Evolutionary conservation across 169 alveolate genomes (phyloP).

Genomic region (Cyclospora cayetanensis): DNA sequence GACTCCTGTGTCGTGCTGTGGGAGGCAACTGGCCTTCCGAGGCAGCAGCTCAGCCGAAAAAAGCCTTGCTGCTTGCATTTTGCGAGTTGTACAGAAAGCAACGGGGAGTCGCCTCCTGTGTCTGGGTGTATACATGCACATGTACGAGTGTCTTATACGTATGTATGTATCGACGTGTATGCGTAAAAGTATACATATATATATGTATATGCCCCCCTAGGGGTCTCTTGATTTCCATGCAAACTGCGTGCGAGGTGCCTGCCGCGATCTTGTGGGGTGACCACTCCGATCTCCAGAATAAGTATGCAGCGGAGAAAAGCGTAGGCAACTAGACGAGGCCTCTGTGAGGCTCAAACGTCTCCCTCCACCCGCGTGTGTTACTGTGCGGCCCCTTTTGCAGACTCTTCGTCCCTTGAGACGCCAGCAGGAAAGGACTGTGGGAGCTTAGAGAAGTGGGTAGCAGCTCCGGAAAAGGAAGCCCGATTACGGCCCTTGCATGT

Average conservation of each 20-base stretch:
- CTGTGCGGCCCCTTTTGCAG: slow-evolving; percentile 30
- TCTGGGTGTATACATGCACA: not conserved
- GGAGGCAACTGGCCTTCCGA: no score
- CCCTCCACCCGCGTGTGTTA: no score
- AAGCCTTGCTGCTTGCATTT: not conserved
- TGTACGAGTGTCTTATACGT: not conserved
- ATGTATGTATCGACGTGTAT: not conserved
- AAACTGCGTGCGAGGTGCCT: no score
- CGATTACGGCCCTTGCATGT: not conserved
- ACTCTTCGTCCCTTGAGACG: not conserved
- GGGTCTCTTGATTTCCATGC: no score
- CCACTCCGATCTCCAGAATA: not conserved
- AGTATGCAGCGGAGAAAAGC: not conserved
- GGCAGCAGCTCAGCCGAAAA: no score
- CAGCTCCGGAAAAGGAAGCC: not conserved
- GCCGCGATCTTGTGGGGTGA: not conserved
- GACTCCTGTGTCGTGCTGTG: not conserved
- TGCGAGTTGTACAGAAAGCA: not conserved
- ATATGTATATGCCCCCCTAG: not conserved
- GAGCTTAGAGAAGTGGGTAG: not conserved
- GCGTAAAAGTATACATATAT: not conserved
- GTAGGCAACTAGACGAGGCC: no score
- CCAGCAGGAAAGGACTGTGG: not conserved
- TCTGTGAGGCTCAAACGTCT: no score
- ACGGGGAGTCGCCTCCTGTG: not conserved